Evolutionary conservation across 352 stramenopile genomes (phyloP).

Genomic region (Hyaloperonospora arabidopsidis): DNA sequence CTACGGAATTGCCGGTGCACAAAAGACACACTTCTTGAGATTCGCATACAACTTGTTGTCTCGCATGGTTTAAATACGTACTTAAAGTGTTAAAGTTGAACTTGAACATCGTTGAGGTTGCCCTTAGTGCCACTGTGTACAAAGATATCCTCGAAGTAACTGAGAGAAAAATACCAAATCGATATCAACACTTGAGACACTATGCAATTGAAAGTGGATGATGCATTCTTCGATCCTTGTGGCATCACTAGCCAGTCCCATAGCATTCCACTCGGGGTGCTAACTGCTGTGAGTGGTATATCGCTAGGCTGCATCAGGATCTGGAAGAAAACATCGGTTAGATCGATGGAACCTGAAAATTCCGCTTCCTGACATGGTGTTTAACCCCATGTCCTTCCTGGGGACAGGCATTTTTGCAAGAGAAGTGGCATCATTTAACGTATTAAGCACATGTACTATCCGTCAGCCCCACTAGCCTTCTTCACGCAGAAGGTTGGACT

Average conservation of each 20-base stretch:
- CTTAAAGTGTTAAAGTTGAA: neutral
- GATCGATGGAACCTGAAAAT: too few species aligned
- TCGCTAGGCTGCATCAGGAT: neutral
- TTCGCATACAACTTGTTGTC: constrained; percentile 22
- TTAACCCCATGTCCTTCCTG: too few species aligned
- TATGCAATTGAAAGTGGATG: too few species aligned
- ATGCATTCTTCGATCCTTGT: too few species aligned
- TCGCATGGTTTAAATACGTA: constrained; percentile 20
- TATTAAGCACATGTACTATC: too few species aligned
- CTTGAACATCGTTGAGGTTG: neutral
- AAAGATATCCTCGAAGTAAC: neutral
- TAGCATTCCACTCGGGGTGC: too few species aligned
- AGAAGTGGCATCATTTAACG: too few species aligned
- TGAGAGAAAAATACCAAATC: neutral
- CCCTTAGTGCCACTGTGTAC: neutral
- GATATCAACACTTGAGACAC: too few species aligned
- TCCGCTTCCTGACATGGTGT: too few species aligned
- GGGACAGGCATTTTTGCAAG: neutral
- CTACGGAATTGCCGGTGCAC: constrained; percentile 17
- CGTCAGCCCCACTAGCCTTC: neutral
- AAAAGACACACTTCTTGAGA: constrained; percentile 23
- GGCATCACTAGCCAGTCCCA: too few species aligned
- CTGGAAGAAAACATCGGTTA: too few species aligned
- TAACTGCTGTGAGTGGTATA: too few species aligned
- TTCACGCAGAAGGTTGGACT: neutral